Evolutionary conservation across 768 basidiomycete genomes (phyloP).

Genomic region (Trametes sanguinea): DNA sequence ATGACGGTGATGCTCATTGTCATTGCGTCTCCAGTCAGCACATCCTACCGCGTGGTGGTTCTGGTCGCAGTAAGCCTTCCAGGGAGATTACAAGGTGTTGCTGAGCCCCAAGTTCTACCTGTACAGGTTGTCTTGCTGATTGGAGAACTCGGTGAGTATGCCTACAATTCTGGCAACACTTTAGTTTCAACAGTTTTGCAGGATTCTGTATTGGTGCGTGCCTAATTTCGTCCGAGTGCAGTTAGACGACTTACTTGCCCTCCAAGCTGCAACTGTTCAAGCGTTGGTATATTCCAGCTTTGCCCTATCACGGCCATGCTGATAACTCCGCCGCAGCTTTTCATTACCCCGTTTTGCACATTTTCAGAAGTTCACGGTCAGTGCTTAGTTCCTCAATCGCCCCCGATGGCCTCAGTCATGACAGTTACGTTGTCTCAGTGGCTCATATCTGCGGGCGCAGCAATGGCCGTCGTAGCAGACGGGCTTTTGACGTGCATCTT

Average conservation of each 20-base stretch:
- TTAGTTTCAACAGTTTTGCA: background rate
- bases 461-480: constrained; percentile 6
- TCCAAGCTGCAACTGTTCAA: background rate
- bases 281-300: background rate
- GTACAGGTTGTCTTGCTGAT: background rate
- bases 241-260: background rate
- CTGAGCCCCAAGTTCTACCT: background rate
- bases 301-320: background rate
- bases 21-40: background rate
- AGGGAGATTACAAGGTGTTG: background rate
- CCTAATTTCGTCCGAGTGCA: background rate
- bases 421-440: background rate
- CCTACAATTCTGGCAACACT: background rate
- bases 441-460: constrained; percentile 10
- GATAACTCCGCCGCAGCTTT: background rate
- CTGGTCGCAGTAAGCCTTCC: background rate
- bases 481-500: constrained; percentile 1
- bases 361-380: constrained; percentile 5
- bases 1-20: background rate
- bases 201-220: background rate
- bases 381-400: background rate
- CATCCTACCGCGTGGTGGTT: background rate
- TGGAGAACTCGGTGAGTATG: constrained; percentile 4
- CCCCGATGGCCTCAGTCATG: no score
- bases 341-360: background rate